Evolutionary conservation across 1,284 basidiomycete genomes (phyloP).

Genomic region (Xanthoconium separans): DNA sequence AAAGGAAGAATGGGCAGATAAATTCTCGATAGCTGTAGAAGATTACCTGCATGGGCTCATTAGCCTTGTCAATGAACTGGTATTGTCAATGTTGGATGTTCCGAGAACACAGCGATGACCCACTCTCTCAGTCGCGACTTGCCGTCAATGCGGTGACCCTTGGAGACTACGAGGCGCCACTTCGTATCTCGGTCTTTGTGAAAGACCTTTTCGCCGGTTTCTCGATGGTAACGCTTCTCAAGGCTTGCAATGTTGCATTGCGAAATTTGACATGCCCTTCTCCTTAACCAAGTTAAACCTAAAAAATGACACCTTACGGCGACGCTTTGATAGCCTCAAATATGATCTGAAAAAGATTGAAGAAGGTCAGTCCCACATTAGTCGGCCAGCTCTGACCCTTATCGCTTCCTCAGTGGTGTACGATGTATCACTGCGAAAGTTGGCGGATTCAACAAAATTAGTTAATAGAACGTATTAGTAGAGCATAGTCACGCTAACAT

Average conservation of each 20-base stretch:
- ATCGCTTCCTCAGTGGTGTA: conserved; percentile 63
- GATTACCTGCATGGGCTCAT: conserved; percentile 88
- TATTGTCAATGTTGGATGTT: conserved; percentile 28
- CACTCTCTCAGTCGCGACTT: conserved; percentile 61
- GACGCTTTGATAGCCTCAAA: conserved; percentile 79
- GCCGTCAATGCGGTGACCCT: conserved; percentile 83
- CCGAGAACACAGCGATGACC: neutral
- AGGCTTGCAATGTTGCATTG: conserved; percentile 1
- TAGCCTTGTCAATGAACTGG: conserved; percentile 79
- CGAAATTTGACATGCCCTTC: conserved; percentile 9
- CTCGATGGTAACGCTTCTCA: conserved; percentile 56
- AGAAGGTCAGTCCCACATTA: conserved; percentile 57
- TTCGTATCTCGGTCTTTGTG: conserved; percentile 77
- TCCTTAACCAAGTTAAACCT: conserved; percentile 55
- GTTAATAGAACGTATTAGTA: too few relatives aligned
- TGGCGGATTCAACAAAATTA: conserved; percentile 35
- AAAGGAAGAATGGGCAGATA: conserved; percentile 66
- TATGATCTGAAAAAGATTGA: conserved; percentile 90
- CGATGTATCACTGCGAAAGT: conserved; percentile 75
- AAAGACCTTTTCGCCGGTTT: conserved; percentile 83
- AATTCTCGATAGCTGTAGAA: conserved; percentile 66
- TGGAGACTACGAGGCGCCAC: conserved; percentile 77
- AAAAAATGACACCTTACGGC: conserved; percentile 80
- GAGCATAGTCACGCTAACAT: too few relatives aligned
- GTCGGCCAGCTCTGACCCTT: conserved; percentile 6